Evolutionary conservation across 306 rosid species (phyloP).

Genomic region (Morella rubra): DNA sequence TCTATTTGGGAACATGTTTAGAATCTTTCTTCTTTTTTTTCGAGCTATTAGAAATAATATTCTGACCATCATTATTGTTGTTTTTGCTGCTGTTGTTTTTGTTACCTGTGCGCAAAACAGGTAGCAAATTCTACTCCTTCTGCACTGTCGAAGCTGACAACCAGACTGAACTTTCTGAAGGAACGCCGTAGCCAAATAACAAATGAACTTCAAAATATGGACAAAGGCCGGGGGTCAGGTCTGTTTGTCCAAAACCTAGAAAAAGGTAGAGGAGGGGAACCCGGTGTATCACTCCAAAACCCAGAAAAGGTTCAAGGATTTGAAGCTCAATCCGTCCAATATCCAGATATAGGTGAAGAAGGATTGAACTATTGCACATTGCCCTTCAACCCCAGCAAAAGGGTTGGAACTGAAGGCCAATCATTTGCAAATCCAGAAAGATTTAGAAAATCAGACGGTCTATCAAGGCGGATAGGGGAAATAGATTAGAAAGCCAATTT

Average conservation of each 20-base stretch:
- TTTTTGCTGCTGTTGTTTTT: slow-evolving; percentile 4
- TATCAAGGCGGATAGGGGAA: slow-evolving; percentile 46
- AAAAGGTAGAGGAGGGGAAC: slow-evolving; percentile 46
- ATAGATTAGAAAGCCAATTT: slow-evolving; percentile 32
- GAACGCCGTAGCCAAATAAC: slow-evolving; percentile 59
- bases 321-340: slow-evolving; percentile 28
- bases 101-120: slow-evolving; percentile 50
- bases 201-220: slow-evolving; percentile 59
- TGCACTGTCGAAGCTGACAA: slow-evolving; percentile 75
- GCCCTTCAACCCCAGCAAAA: slow-evolving; percentile 28
- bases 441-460: slow-evolving; percentile 54
- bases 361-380: slow-evolving; percentile 30
- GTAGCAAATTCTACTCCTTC: slow-evolving; percentile 51
- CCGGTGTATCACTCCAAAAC: slow-evolving; percentile 28
- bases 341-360: slow-evolving; percentile 37
- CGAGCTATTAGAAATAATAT: too few species aligned
- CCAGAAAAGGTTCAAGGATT: slow-evolving; percentile 33
- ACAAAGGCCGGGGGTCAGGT: slow-evolving; percentile 32
- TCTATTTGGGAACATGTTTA: neutral
- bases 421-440: slow-evolving; percentile 42
- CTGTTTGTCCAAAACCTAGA: slow-evolving; percentile 26
- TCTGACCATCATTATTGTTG: too few species aligned
- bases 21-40: too few species aligned
- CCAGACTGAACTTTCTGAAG: slow-evolving; percentile 79
- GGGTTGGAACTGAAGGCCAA: slow-evolving; percentile 44